Percentiles rank a stretch among this genome's conserved stretches.
Evolutionary conservation across 345 rosid genomes (phyloP).

Genomic region (Eucalyptus shirleyi): DNA sequence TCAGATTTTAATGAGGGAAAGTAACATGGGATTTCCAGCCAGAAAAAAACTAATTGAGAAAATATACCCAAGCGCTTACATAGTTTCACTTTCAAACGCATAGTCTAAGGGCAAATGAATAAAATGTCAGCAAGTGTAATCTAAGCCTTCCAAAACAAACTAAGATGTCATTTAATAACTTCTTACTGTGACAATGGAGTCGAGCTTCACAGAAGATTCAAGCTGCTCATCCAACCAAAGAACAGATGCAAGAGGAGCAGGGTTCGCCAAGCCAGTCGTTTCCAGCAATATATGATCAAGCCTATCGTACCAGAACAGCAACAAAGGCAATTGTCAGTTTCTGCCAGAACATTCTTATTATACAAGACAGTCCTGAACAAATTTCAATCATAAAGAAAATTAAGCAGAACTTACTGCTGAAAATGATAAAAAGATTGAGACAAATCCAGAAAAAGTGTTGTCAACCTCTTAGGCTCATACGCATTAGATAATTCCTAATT

Average conservation of each 20-base stretch:
- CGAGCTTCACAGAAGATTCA: constrained; percentile 84
- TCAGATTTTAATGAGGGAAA: not conserved
- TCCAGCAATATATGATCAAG: constrained; percentile 91
- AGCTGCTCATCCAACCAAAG: constrained; percentile 97
- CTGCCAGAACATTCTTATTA: not conserved
- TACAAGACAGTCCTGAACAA: not conserved
- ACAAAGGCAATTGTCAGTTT: not conserved
- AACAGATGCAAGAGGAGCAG: constrained; percentile 86
- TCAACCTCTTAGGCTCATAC: not conserved
- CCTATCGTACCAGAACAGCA: constrained; percentile 13
- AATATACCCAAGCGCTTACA: not conserved
- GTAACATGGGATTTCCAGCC: not conserved
- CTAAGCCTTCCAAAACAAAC: not conserved
- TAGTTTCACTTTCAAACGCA: not conserved
- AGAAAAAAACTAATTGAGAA: not conserved
- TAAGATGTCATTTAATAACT: not conserved
- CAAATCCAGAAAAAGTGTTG: not conserved
- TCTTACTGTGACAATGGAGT: constrained; percentile 77
- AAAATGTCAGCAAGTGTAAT: not conserved
- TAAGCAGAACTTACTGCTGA: not conserved
- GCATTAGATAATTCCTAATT: not conserved
- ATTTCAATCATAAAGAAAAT: not conserved
- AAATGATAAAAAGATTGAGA: not conserved
- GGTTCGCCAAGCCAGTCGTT: constrained; percentile 99
- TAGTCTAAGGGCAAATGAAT: not conserved